Base-by-base conservation (phyloP, 2,329 filamentous ascomycete genomes). In the Grosmannia serpens region DNA sequence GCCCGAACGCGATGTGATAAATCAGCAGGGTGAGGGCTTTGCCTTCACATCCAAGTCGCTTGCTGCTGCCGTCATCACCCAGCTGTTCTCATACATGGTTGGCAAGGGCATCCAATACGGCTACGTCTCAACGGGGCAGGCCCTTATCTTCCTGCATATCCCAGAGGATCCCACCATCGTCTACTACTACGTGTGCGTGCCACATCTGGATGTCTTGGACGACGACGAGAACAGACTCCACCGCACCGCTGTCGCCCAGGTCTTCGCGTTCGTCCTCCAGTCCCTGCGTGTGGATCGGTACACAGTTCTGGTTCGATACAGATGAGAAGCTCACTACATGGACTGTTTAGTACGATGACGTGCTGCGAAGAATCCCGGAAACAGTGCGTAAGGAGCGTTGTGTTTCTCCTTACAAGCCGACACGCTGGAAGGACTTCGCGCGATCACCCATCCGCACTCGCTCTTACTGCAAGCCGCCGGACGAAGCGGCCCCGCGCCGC, bases 81-180 rank as follows among this genome's bases (percentile, higher is more conserved):
- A 74, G 60, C 67, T 75, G 8, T 75, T 74, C 63, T 73, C 69
- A 8, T 50, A 26, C 13, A 50, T 50, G 47, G 13, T 73, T 4
- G 64, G 66, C 38, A 72, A 70, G 53, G 64, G 67, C 41, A 68
- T 70, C 20, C 64, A 64, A 54, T 71, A 70, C 53, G 68, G 71
- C 3, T 74, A 73, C 56, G 57, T 74, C 5, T 70, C 62, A 51
- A 72, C 68, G 47, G 47, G 47, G 4, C 22, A 50, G 17, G 13
- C 47, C 9, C 27, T 22, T 27, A 13, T 50, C 24, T 50, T 50
- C 27, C 4, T 50, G 22, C 13, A 26, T 13, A 29, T 50, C 24
- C 22, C n/a, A 10, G 24, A 26, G 17, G 47, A 50, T 22, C 22
- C 47, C 2, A 4, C 22, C 24, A 50, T 22, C 2, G 26, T 50